Evolutionary conservation across 1,139 yeast species (phyloP).

Genomic region (Magnusiomyces clavatus): DNA sequence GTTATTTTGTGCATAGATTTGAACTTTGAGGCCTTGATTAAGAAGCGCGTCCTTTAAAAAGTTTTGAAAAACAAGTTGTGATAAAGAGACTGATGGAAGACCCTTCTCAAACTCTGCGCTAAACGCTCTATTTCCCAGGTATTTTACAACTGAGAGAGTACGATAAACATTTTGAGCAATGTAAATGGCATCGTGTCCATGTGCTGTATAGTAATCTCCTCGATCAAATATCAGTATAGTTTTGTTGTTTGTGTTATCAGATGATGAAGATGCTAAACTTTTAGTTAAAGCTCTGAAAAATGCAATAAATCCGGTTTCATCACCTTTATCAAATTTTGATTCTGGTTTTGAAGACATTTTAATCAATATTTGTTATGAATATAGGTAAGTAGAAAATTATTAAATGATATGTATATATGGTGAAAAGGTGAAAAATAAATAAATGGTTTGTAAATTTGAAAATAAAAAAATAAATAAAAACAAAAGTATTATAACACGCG

Average conservation of each 20-base stretch:
- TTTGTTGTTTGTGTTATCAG: background rate
- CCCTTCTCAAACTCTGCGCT: conserved; percentile 28
- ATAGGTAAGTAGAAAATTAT: background rate
- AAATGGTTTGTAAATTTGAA: background rate
- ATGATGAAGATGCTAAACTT: conserved; percentile 31
- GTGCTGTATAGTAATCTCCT: conserved; percentile 67
- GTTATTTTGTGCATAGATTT: conserved; percentile 46
- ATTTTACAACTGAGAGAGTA: conserved; percentile 72
- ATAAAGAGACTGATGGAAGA: conserved; percentile 62
- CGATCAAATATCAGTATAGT: conserved; percentile 66
- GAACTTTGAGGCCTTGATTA: conserved; percentile 68
- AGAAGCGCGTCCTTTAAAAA: conserved; percentile 61
- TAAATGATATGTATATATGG: background rate
- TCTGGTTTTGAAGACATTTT: conserved; percentile 52
- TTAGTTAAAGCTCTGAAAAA: conserved; percentile 42
- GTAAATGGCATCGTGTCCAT: conserved; percentile 68
- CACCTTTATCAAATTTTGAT: conserved; percentile 59
- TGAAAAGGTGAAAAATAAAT: background rate
- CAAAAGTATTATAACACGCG: background rate
- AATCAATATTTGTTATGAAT: background rate
- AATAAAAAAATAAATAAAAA: background rate
- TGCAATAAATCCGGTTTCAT: conserved; percentile 57
- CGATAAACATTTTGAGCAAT: conserved; percentile 81
- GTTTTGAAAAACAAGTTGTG: conserved; percentile 54
- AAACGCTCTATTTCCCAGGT: conserved; percentile 32